Conservation (phyloP, 106 monocot genomes). For the Phalaenopsis aphrodite region DNA sequence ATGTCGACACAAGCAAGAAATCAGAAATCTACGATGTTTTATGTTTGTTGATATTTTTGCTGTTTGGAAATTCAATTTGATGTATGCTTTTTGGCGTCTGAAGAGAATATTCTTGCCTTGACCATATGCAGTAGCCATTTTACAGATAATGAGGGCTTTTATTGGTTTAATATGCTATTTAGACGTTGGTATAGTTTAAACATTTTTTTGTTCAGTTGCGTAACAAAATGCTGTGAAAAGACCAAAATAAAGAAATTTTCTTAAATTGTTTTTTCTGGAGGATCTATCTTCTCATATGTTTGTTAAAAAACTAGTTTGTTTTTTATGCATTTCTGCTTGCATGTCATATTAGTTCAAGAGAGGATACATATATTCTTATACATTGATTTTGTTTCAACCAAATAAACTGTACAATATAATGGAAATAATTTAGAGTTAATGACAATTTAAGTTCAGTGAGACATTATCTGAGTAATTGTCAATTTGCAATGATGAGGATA, state of each 20-base stretch:
- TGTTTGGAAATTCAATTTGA: background rate
- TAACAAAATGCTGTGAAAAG: background rate
- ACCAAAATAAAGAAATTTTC: background rate
- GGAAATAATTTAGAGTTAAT: too few species aligned
- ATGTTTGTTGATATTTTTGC: background rate
- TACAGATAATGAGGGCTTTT: background rate
- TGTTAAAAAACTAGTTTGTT: too few species aligned
- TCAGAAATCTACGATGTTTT: background rate
- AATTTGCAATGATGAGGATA: background rate
- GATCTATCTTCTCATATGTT: too few species aligned
- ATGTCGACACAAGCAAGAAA: background rate
- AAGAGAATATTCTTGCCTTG: background rate
- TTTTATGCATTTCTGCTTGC: too few species aligned
- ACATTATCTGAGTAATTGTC: background rate
- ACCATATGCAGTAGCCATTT: background rate
- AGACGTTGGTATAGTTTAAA: background rate
- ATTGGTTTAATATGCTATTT: background rate
- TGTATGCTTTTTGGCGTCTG: background rate
- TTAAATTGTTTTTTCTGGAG: too few species aligned
- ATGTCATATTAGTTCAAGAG: too few species aligned
- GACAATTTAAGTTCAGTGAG: too few species aligned
- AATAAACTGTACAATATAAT: too few species aligned
- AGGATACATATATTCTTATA: too few species aligned
- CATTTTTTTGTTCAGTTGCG: background rate
- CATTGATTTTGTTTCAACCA: too few species aligned